A percentile compares a stretch with the other conserved stretches of the same genome.
phyloP scores from a whole-genome alignment of 352 stramenopile species.

The Phytophthora uliginosa region DNA sequence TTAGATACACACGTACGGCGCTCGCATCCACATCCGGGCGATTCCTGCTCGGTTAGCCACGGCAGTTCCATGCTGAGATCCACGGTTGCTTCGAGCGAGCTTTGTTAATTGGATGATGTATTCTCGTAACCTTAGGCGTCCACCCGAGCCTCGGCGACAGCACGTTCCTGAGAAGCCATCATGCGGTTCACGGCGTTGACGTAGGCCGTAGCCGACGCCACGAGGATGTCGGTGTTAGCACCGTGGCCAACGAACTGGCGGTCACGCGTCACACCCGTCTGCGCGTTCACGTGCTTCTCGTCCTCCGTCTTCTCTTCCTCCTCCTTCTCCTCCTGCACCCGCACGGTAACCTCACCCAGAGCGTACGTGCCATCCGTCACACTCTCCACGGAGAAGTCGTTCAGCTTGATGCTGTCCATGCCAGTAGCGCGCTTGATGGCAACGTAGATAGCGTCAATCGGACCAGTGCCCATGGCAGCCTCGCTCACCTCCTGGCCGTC shows the following conservation, averaged over 20 bases:
- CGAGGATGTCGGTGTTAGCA: constrained; percentile 92
- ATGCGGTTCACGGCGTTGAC: constrained; percentile 91
- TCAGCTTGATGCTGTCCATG: constrained; percentile 86
- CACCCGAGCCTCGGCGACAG: constrained; percentile 40
- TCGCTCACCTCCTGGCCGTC: constrained; percentile 92
- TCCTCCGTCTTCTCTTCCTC: constrained; percentile 60
- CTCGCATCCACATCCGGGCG: constrained; percentile 12
- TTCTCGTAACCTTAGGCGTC: constrained; percentile 46
- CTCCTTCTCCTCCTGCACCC: constrained; percentile 75
- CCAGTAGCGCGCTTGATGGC: constrained; percentile 88
- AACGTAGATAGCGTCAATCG: constrained; percentile 90
- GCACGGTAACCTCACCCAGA: constrained; percentile 90
- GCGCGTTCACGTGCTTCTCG: constrained; percentile 85
- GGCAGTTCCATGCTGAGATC: constrained; percentile 15
- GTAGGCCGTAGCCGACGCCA: constrained; percentile 90
- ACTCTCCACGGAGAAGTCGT: constrained; percentile 90
- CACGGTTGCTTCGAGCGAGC: constrained; percentile 9
- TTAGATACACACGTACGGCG: constrained; percentile 44
- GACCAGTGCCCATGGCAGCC: constrained; percentile 88
- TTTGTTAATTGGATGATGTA: constrained; percentile 38
- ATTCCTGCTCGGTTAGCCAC: not conserved
- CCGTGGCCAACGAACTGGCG: constrained; percentile 92
- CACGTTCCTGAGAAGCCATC: constrained; percentile 75
- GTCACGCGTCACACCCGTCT: constrained; percentile 83
- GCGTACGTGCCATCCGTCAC: constrained; percentile 90